These are phyloP conservation scores for Ensete ventricosum DNA, from an alignment of 176 grass and related monocot species.

Conservation along the genomic window DNA sequence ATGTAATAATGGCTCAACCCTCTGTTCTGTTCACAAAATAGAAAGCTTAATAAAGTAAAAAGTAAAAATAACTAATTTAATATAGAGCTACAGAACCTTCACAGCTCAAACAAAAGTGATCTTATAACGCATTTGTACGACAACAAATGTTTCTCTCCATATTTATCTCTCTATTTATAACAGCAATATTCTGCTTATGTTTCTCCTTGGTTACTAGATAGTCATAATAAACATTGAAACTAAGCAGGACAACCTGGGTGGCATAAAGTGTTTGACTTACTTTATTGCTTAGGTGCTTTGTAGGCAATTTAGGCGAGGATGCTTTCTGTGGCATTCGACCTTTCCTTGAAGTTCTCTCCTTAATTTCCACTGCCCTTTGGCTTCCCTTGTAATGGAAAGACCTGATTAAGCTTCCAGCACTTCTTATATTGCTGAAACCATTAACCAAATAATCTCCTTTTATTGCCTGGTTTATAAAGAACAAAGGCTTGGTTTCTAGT, in stretches of 20 bases:
- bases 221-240: not conserved
- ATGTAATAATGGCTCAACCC: not conserved
- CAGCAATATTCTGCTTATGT: not conserved
- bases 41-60: no score
- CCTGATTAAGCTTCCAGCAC: conserved; percentile 20
- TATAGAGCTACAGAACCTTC: not conserved
- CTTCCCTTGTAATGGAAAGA: conserved; percentile 10
- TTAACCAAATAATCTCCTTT: conserved; percentile 50
- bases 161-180: not conserved
- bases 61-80: no score
- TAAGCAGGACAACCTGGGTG: not conserved
- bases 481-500: conserved; percentile 64
- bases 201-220: not conserved
- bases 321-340: conserved; percentile 18
- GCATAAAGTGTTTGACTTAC: conserved; percentile 11
- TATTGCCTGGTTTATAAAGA: conserved; percentile 93
- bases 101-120: not conserved
- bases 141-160: not conserved
- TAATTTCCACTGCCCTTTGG: conserved; percentile 15
- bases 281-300: conserved; percentile 27
- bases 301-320: conserved; percentile 2
- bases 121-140: not conserved
- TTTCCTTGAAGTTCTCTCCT: conserved; percentile 24
- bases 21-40: not conserved
- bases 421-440: conserved; percentile 26